Evolutionary conservation across 176 grass and related monocot species (phyloP).

Genomic region (Triticum turgidum): DNA sequence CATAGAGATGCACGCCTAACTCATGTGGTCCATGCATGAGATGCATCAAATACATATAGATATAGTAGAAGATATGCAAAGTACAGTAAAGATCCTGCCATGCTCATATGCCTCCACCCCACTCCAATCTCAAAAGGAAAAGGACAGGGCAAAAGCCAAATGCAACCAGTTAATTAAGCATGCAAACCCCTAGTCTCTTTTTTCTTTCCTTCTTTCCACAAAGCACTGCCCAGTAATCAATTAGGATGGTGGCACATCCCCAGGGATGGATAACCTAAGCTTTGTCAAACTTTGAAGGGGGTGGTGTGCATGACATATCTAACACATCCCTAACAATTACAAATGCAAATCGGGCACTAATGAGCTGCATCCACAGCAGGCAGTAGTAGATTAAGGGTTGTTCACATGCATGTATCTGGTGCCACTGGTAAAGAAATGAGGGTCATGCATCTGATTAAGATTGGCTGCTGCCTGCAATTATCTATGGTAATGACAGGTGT

Average conservation of each 20-base stretch:
- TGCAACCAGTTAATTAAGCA: slow-evolving; percentile 29
- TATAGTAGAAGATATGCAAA: slow-evolving; percentile 30
- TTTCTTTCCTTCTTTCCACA: neutral
- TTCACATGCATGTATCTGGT: slow-evolving; percentile 15
- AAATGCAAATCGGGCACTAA: neutral
- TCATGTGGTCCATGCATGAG: slow-evolving; percentile 45
- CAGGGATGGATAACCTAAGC: slow-evolving; percentile 66
- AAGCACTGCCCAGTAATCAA: slow-evolving; percentile 39
- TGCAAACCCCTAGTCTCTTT: neutral
- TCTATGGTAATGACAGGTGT: slow-evolving; percentile 39
- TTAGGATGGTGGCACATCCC: slow-evolving; percentile 36
- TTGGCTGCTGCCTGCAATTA: slow-evolving; percentile 16
- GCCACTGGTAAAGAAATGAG: neutral
- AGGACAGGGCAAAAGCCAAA: slow-evolving; percentile 39
- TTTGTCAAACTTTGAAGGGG: slow-evolving; percentile 51
- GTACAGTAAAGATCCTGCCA: slow-evolving; percentile 53
- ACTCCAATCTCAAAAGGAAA: slow-evolving; percentile 36
- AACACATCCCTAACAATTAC: slow-evolving; percentile 28
- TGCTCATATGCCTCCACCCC: slow-evolving; percentile 42
- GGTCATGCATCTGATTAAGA: slow-evolving; percentile 2
- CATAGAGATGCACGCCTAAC: neutral
- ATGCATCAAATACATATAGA: slow-evolving; percentile 8
- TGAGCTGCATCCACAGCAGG: neutral
- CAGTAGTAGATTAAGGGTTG: neutral
- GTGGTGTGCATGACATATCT: slow-evolving; percentile 56